These are phyloP conservation scores for Leptomonas seymouri DNA, from an alignment of 208 protist species.

Conservation along the genomic window DNA sequence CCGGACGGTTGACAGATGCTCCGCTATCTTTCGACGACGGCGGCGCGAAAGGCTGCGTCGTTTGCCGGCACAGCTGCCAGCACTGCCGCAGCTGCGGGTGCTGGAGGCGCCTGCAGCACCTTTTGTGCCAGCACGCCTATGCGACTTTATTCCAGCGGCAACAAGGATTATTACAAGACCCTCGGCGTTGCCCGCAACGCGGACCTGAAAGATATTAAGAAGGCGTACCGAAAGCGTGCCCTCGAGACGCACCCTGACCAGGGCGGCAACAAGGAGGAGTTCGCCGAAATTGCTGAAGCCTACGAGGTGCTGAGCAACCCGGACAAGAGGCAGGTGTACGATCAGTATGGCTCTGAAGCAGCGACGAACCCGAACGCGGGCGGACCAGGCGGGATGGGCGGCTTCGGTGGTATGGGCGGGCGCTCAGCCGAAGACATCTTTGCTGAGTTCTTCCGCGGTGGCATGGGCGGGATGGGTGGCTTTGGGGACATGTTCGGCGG, in stretches of 20 bases:
- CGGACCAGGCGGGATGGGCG: constrained; percentile 54
- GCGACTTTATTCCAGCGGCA: constrained; percentile 50
- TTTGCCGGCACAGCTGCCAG: not conserved
- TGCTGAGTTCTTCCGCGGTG: constrained; percentile 87
- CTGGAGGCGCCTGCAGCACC: constrained; percentile 6
- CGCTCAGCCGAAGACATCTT: constrained; percentile 93
- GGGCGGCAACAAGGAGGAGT: constrained; percentile 93
- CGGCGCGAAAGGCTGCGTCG: constrained; percentile 8
- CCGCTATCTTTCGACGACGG: constrained; percentile 20
- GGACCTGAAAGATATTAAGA: constrained; percentile 83
- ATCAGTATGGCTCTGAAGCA: constrained; percentile 94
- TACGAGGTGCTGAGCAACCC: constrained; percentile 98
- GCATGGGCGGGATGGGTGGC: constrained; percentile 75
- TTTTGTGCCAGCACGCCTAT: constrained; percentile 19
- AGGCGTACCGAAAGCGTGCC: constrained; percentile 91
- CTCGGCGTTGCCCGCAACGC: constrained; percentile 72
- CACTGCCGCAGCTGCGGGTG: not conserved
- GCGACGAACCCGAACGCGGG: constrained; percentile 73
- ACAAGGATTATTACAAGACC: constrained; percentile 92
- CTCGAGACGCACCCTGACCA: constrained; percentile 92
- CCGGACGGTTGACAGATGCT: constrained; percentile 8
- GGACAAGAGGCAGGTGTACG: constrained; percentile 97
- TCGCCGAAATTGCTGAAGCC: constrained; percentile 91
- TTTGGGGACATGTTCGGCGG: constrained; percentile 75
- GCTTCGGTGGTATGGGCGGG: constrained; percentile 43